A percentile compares a stretch with the other conserved stretches of the same genome.
Conservation (phyloP, 805 yeast species). For the Sugiyamaella floridensis region DNA sequence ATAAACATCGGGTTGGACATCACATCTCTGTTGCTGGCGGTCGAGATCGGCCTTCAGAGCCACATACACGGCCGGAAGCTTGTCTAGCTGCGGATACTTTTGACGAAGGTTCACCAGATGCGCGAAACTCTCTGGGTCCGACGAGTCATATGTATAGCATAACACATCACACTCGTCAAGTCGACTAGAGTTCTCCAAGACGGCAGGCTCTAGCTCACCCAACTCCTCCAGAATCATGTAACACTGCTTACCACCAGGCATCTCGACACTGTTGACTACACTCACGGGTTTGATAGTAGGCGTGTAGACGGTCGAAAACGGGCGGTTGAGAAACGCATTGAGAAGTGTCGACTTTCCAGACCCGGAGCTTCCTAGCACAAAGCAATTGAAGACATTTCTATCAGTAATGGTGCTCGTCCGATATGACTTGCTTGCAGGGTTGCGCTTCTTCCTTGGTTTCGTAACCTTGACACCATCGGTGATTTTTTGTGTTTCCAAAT, state of each 20-base stretch:
- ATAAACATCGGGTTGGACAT: conserved; percentile 79
- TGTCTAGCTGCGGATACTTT: conserved; percentile 49
- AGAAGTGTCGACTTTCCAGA: conserved; percentile 83
- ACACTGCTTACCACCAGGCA: conserved; percentile 92
- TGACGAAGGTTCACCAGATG: conserved; percentile 65
- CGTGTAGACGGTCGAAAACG: conserved; percentile 60
- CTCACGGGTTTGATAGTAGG: conserved; percentile 78
- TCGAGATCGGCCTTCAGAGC: conserved; percentile 94
- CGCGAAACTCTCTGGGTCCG: conserved; percentile 92
- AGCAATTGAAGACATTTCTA: conserved; percentile 88
- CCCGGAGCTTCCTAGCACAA: conserved; percentile 74
- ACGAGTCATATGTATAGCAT: conserved; percentile 85
- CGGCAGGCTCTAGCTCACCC: conserved; percentile 79
- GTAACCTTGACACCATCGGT: conserved; percentile 66
- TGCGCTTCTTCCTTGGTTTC: conserved; percentile 66
- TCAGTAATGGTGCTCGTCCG: conserved; percentile 61
- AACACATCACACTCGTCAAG: conserved; percentile 85
- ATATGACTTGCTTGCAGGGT: conserved; percentile 56
- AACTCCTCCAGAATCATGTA: conserved; percentile 85
- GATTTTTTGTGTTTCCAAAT: conserved; percentile 26
- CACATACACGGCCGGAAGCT: conserved; percentile 77
- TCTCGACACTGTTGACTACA: conserved; percentile 87
- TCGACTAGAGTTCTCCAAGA: conserved; percentile 60
- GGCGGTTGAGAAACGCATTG: conserved; percentile 73
- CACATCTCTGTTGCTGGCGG: conserved; percentile 86